Evolutionary conservation across 352 stramenopile species (phyloP).

Genomic region (Stramenopiles sp.): DNA sequence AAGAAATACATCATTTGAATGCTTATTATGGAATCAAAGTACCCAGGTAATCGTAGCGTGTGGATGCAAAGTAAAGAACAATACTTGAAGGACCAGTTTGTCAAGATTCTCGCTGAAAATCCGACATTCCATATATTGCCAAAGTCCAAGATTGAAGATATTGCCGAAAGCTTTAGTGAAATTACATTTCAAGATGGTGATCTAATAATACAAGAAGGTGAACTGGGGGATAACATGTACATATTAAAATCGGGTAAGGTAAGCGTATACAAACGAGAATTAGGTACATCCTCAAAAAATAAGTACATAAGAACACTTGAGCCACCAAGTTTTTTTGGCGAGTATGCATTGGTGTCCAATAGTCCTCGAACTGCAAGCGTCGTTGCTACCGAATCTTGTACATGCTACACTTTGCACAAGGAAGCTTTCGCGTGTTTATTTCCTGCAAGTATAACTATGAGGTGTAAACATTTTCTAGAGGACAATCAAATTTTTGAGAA

Average conservation of each 20-base stretch:
- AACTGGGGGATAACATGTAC: not conserved
- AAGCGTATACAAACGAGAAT: not conserved
- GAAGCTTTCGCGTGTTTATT: not conserved
- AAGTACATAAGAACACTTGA: not conserved
- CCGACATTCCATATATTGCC: not conserved
- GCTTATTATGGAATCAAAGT: too few relatives aligned
- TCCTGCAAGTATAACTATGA: not conserved
- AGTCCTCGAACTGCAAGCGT: not conserved
- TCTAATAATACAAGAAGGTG: not conserved
- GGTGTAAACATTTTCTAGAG: not conserved
- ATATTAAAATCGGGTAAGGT: slow-evolving; percentile 7
- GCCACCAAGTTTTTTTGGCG: not conserved
- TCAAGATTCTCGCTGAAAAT: not conserved
- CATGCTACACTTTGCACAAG: not conserved
- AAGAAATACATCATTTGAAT: too few relatives aligned
- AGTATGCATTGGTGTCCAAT: not conserved
- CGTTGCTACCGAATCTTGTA: not conserved
- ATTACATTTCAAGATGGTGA: not conserved
- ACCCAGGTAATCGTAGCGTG: not conserved
- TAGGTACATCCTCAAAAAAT: not conserved
- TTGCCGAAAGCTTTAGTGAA: not conserved
- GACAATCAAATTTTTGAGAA: not conserved
- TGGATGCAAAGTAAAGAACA: not conserved
- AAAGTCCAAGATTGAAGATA: not conserved
- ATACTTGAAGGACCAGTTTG: not conserved